Evolutionary conservation across 177 flowering plant species (phyloP).

Genomic region (Vitis hybrid): DNA sequence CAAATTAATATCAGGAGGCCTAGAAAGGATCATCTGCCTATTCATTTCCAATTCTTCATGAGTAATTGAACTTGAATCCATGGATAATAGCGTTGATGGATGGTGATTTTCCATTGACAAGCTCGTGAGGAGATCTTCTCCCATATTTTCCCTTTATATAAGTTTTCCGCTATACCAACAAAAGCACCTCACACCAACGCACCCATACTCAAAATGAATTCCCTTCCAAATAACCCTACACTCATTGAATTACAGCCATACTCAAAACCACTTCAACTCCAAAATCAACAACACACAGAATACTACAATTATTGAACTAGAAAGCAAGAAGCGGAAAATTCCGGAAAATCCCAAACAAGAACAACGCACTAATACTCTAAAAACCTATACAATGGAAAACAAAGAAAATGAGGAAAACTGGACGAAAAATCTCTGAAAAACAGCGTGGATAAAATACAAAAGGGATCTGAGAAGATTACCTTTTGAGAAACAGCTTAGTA

Average conservation of each 20-base stretch:
- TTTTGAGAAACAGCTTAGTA: slow-evolving; percentile 22
- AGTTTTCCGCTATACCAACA: not conserved
- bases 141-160: slow-evolving; percentile 9
- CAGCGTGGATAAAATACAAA: not conserved
- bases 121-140: slow-evolving; percentile 24
- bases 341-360: no score
- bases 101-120: slow-evolving; percentile 40
- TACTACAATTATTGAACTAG: no score
- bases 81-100: slow-evolving; percentile 39
- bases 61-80: slow-evolving; percentile 43
- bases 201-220: no score
- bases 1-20: slow-evolving; percentile 30
- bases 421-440: slow-evolving; percentile 1
- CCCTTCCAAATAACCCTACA: not conserved
- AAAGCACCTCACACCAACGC: no score
- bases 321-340: no score
- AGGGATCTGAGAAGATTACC: slow-evolving; percentile 27
- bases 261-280: no score
- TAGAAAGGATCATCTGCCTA: slow-evolving; percentile 9
- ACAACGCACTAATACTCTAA: not conserved
- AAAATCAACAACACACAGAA: no score
- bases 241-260: no score
- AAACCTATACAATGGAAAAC: slow-evolving; percentile 4
- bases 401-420: slow-evolving; percentile 22
- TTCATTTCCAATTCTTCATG: slow-evolving; percentile 37